A percentile compares a stretch with the other conserved stretches of the same genome.
phyloP scores from a whole-genome alignment of 169 alveolate genomes.

The Cryptosporidium sp. region DNA sequence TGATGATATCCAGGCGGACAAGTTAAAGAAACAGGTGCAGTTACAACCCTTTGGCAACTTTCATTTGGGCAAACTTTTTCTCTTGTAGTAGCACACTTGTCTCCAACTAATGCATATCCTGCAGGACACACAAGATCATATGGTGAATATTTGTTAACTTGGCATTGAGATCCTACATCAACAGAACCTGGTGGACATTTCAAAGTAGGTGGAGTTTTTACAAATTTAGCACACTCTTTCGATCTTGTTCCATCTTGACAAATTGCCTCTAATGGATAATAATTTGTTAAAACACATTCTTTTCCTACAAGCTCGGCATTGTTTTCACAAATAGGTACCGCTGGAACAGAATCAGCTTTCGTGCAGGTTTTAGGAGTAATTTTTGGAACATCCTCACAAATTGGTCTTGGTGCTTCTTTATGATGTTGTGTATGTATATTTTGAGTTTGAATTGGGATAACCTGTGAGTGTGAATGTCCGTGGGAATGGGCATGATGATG shows the following conservation, averaged over 20 bases:
- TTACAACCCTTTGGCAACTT: conserved; percentile 60
- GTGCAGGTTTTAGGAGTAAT: conserved; percentile 73
- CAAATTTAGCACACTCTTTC: conserved; percentile 73
- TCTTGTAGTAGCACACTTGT: conserved; percentile 64
- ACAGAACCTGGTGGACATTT: conserved; percentile 71
- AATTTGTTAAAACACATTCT: conserved; percentile 66
- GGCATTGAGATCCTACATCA: conserved; percentile 74
- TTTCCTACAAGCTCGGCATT: conserved; percentile 63
- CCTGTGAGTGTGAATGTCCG: conserved; percentile 31
- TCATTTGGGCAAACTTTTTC: conserved; percentile 72
- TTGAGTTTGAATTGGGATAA: conserved; percentile 43
- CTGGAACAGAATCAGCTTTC: conserved; percentile 72
- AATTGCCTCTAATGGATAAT: conserved; percentile 72
- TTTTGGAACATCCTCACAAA: conserved; percentile 75
- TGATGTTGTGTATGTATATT: conserved; percentile 72
- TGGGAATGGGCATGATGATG: conserved; percentile 57
- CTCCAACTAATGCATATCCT: conserved; percentile 73
- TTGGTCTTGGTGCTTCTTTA: conserved; percentile 68
- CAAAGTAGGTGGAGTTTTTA: conserved; percentile 66
- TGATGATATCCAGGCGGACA: conserved; percentile 75
- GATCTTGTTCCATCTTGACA: conserved; percentile 76
- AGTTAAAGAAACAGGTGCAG: conserved; percentile 66
- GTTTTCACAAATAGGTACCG: conserved; percentile 71
- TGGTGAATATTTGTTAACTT: conserved; percentile 58
- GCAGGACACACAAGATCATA: conserved; percentile 75